These are phyloP conservation scores for Umbilicus rupestris DNA, from an alignment of 164 flowering plant species.

Conservation along the genomic window DNA sequence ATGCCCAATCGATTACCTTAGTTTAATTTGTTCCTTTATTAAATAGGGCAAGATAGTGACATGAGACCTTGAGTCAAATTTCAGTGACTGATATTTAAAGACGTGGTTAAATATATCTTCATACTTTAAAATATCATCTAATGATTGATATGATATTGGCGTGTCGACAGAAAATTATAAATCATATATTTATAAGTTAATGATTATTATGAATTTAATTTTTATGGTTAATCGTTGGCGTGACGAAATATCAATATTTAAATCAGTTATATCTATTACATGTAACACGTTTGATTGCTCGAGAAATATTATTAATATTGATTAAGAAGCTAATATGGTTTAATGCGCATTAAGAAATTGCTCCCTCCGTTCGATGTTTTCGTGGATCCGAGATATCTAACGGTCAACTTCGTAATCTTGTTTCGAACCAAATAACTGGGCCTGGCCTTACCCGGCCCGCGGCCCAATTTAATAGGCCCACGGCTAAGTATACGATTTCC, in stretches of 20 bases:
- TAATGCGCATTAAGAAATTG: not conserved
- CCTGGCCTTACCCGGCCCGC: not conserved
- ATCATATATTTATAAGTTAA: not conserved
- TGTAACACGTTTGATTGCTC: not conserved
- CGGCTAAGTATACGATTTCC: not conserved
- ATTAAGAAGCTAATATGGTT: not conserved
- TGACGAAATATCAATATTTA: not conserved
- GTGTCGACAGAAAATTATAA: not conserved
- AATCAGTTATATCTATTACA: not conserved
- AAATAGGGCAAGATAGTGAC: not conserved
- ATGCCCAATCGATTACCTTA: too few species aligned
- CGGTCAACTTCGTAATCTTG: not conserved
- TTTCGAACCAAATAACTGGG: not conserved
- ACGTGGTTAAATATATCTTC: not conserved
- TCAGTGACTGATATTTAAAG: not conserved
- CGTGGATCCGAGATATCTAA: conserved; percentile 1
- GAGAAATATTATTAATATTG: not conserved
- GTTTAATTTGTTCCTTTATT: not conserved
- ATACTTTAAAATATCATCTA: not conserved
- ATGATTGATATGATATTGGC: not conserved
- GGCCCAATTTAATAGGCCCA: not conserved
- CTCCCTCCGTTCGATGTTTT: not conserved
- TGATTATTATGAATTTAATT: not conserved
- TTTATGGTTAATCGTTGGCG: not conserved
- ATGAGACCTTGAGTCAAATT: not conserved